A percentile compares a stretch with the other conserved stretches of the same genome.
These are phyloP conservation scores for Clausena lansium DNA, from an alignment of 345 rosid genomes.

Conservation along the genomic window DNA sequence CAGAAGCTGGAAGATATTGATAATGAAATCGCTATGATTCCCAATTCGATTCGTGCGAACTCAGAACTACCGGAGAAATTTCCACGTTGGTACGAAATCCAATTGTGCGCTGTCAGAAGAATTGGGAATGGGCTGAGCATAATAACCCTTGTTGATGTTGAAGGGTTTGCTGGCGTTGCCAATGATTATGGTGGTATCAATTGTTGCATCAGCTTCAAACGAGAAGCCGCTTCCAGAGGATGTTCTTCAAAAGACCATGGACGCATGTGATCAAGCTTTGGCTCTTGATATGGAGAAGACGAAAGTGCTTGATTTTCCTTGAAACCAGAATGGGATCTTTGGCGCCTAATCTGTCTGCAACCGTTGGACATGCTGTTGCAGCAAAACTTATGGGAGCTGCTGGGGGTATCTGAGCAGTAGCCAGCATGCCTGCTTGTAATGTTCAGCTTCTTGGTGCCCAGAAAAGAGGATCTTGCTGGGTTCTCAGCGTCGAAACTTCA, in stretches of 20 bases:
- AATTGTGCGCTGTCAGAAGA: neutral
- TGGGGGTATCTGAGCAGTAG: no score
- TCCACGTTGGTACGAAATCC: neutral
- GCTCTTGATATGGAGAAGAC: conserved; percentile 71
- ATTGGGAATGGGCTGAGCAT: neutral
- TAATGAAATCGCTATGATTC: neutral
- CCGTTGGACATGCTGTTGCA: conserved; percentile 89
- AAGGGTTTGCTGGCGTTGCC: no score
- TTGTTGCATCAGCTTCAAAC: neutral
- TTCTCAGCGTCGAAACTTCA: conserved; percentile 74
- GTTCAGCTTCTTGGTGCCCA: conserved; percentile 85
- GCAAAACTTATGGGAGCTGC: conserved; percentile 94
- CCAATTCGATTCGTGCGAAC: neutral
- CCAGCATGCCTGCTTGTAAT: conserved; percentile 92
- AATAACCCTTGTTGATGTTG: neutral
- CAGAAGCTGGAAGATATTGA: neutral
- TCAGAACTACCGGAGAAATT: neutral
- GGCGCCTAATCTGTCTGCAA: conserved; percentile 82
- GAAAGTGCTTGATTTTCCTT: conserved; percentile 88
- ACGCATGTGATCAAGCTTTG: conserved; percentile 68
- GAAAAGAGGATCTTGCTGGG: conserved; percentile 87
- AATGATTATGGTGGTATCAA: neutral
- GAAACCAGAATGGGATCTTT: conserved; percentile 92
- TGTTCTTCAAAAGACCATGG: neutral
- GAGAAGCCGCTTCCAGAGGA: neutral